A percentile compares a stretch with the other conserved stretches of the same genome.
Conservation (phyloP, 306 rosid species). For the Malus sieversii region DNA sequence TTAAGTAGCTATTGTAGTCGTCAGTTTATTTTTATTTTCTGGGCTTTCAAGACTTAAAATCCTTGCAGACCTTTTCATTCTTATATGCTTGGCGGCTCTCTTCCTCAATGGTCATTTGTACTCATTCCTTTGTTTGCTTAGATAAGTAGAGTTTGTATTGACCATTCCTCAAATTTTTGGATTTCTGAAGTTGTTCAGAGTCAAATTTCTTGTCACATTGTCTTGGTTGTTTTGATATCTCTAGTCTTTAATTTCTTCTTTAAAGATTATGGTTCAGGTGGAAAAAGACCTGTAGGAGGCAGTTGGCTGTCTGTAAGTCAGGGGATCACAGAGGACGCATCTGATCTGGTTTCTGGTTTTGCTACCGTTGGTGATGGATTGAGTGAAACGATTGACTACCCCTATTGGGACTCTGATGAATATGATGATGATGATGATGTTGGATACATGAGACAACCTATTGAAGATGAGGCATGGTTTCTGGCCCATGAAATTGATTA, state of each 20-base stretch:
- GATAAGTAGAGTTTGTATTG: neutral
- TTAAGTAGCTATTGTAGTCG: slow-evolving; percentile 9
- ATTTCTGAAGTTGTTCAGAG: neutral
- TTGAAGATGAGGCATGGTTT: slow-evolving; percentile 99
- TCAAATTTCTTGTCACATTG: slow-evolving; percentile 5
- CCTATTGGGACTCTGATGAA: slow-evolving; percentile 99
- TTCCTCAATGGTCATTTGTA: neutral
- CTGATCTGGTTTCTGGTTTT: slow-evolving; percentile 95
- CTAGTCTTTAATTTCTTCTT: slow-evolving; percentile 3
- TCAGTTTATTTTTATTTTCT: neutral
- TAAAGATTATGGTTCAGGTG: slow-evolving; percentile 43
- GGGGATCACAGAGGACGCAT: slow-evolving; percentile 88
- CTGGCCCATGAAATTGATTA: slow-evolving; percentile 98
- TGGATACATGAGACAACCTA: slow-evolving; percentile 97
- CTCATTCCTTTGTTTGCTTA: slow-evolving; percentile 4
- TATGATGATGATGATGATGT: slow-evolving; percentile 90
- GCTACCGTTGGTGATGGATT: slow-evolving; percentile 94
- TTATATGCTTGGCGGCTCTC: neutral
- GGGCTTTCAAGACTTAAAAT: neutral
- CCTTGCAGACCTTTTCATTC: slow-evolving; percentile 12
- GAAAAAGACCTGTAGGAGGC: slow-evolving; percentile 70
- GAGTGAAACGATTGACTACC: slow-evolving; percentile 84
- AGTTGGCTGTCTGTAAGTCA: slow-evolving; percentile 95
- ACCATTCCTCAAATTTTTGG: slow-evolving; percentile 2
- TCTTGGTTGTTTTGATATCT: neutral